Percentiles rank a stretch among this genome's conserved stretches.
Conservation (phyloP, 805 yeast species). For the Saturnispora halmiae region DNA sequence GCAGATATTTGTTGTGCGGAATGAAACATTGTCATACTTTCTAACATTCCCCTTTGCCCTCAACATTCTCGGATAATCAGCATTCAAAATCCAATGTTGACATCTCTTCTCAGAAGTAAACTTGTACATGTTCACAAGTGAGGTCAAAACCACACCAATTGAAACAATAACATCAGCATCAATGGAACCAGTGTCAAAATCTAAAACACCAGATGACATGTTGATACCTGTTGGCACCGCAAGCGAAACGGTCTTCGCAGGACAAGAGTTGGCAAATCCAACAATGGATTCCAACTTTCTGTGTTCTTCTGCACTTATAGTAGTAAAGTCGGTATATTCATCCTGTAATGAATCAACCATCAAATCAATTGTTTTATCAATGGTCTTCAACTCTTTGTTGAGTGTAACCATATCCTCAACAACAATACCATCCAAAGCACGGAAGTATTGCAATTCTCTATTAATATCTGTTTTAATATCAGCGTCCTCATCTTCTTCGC, state of each 20-base stretch:
- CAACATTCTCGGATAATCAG: constrained; percentile 59
- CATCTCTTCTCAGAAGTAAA: constrained; percentile 42
- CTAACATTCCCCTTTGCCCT: constrained; percentile 33
- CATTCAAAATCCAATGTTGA: constrained; percentile 54
- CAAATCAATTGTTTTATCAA: constrained; percentile 60
- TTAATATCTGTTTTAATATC: constrained; percentile 29
- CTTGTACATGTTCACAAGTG: constrained; percentile 51
- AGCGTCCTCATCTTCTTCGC: constrained; percentile 25
- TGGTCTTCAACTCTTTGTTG: constrained; percentile 32
- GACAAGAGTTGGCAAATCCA: constrained; percentile 54
- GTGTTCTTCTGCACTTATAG: constrained; percentile 40
- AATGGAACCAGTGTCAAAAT: constrained; percentile 17
- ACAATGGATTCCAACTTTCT: constrained; percentile 38
- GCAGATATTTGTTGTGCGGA: not conserved
- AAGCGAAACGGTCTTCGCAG: constrained; percentile 47
- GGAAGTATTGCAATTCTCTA: constrained; percentile 47
- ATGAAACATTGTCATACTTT: constrained; percentile 34
- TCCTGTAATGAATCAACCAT: constrained; percentile 83
- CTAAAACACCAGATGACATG: constrained; percentile 61
- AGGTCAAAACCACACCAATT: constrained; percentile 63
- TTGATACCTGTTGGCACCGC: constrained; percentile 81
- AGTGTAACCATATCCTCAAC: constrained; percentile 31
- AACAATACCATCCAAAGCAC: constrained; percentile 62
- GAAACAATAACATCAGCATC: constrained; percentile 52
- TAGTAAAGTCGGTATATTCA: constrained; percentile 58